These are phyloP conservation scores for Kalmusia sp. DNA, from an alignment of 2,329 filamentous ascomycete genomes.

Conservation along the genomic window DNA sequence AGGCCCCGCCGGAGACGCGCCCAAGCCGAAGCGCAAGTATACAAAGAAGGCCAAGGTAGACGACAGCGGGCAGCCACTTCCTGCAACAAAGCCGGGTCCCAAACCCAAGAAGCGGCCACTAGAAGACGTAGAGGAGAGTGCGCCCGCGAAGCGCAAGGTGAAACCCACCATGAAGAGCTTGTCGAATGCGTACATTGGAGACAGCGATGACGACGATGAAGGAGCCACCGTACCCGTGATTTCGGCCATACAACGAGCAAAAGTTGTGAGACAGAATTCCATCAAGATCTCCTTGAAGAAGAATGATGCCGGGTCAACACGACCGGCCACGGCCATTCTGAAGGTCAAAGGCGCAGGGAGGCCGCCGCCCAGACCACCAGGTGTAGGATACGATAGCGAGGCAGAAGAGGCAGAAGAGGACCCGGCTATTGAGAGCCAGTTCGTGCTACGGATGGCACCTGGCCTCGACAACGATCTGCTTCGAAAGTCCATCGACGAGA, in stretches of 20 bases:
- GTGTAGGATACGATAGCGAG: conserved; percentile 96
- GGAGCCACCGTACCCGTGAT: conserved; percentile 10
- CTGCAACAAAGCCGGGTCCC: conserved; percentile 30
- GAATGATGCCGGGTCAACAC: conserved; percentile 25
- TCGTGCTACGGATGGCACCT: conserved; percentile 86
- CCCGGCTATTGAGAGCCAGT: conserved; percentile 86
- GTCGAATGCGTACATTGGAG: conserved; percentile 22
- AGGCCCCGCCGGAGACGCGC: conserved; percentile 33
- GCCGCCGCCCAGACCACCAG: conserved; percentile 63
- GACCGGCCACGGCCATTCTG: conserved; percentile 33
- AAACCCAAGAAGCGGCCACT: conserved; percentile 45
- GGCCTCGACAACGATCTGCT: conserved; percentile 88
- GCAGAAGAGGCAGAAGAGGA: conserved; percentile 89
- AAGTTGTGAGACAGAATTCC: conserved; percentile 29
- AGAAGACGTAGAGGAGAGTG: conserved; percentile 42
- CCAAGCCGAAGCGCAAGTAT: conserved; percentile 52
- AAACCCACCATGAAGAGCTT: conserved; percentile 44
- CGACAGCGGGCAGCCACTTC: conserved; percentile 33
- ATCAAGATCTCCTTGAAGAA: conserved; percentile 43
- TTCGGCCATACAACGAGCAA: conserved; percentile 11
- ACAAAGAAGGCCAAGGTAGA: conserved; percentile 49
- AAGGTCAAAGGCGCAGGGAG: conserved; percentile 45
- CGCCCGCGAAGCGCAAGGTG: conserved; percentile 43
- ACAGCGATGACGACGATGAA: conserved; percentile 37
- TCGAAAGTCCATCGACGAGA: conserved; percentile 75